Conservation (phyloP, 148 eudicot species). For the Fagopyrum homotropicum region DNA sequence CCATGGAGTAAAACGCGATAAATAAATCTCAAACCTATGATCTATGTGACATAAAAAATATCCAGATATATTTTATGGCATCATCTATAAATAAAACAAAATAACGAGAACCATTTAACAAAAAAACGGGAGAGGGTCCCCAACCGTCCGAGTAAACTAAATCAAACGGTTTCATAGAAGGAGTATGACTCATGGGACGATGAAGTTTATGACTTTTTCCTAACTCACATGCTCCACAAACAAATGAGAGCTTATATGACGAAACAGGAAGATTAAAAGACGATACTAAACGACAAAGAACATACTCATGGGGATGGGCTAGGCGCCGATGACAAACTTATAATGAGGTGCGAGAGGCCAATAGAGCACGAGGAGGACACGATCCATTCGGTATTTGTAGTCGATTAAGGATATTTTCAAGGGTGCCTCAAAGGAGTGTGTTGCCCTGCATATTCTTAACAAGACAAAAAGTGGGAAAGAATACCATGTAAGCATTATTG, state of each 20-base stretch:
- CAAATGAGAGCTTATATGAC: no score
- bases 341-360: background rate
- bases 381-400: background rate
- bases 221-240: no score
- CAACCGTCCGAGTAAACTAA: background rate
- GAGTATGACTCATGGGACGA: background rate
- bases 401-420: background rate
- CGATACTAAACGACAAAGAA: no score
- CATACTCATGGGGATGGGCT: background rate
- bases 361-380: background rate
- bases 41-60: no score
- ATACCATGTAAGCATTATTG: background rate
- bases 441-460: no score
- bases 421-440: background rate
- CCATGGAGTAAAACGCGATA: no score
- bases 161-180: background rate
- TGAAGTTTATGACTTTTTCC: background rate
- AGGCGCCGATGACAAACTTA: background rate
- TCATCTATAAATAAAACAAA: no score
- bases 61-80: no score
- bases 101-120: no score
- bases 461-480: background rate
- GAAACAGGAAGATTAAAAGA: no score
- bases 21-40: no score
- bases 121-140: no score